A percentile compares a stretch with the other conserved stretches of the same genome.
phyloP scores from a whole-genome alignment of 352 stramenopile species.

The Hyphochytrium catenoides region DNA sequence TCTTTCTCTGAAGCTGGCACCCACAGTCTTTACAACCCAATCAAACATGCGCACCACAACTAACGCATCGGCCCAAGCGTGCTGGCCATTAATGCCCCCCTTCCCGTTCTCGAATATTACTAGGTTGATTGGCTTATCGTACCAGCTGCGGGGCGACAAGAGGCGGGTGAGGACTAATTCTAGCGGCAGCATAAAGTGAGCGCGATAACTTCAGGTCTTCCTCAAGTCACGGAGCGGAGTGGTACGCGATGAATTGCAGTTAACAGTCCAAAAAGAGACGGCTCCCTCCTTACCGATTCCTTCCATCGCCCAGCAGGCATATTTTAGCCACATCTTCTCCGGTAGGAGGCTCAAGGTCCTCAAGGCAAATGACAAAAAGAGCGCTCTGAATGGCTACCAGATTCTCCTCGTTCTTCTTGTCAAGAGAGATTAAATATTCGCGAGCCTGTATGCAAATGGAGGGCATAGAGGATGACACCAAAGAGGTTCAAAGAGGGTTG shows the following conservation, averaged over 20 bases:
- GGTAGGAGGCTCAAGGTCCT: slow-evolving; percentile 48
- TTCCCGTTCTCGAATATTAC: slow-evolving; percentile 88
- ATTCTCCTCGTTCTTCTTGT: slow-evolving; percentile 60
- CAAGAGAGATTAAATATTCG: slow-evolving; percentile 49
- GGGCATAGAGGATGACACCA: background rate
- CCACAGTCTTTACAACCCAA: slow-evolving; percentile 74
- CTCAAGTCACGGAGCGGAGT: too few relatives aligned
- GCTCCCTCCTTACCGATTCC: slow-evolving; percentile 64
- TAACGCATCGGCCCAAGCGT: slow-evolving; percentile 91
- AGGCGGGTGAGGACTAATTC: too few relatives aligned
- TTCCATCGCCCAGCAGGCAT: slow-evolving; percentile 53
- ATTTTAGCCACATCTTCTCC: slow-evolving; percentile 27
- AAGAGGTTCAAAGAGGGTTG: too few relatives aligned
- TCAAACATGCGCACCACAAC: slow-evolving; percentile 80
- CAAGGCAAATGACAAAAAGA: slow-evolving; percentile 75
- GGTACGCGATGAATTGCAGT: background rate
- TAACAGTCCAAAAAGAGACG: background rate
- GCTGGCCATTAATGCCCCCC: slow-evolving; percentile 80
- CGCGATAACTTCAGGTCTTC: too few relatives aligned
- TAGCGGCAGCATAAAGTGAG: too few relatives aligned
- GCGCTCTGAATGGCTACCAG: slow-evolving; percentile 76
- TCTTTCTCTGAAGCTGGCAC: slow-evolving; percentile 63
- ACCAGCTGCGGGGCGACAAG: too few relatives aligned
- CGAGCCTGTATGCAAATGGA: slow-evolving; percentile 16
- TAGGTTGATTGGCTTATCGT: slow-evolving; percentile 92